Evolutionary conservation across 768 basidiomycete species (phyloP).

Genomic region (Coprinopsis marcescibilis): DNA sequence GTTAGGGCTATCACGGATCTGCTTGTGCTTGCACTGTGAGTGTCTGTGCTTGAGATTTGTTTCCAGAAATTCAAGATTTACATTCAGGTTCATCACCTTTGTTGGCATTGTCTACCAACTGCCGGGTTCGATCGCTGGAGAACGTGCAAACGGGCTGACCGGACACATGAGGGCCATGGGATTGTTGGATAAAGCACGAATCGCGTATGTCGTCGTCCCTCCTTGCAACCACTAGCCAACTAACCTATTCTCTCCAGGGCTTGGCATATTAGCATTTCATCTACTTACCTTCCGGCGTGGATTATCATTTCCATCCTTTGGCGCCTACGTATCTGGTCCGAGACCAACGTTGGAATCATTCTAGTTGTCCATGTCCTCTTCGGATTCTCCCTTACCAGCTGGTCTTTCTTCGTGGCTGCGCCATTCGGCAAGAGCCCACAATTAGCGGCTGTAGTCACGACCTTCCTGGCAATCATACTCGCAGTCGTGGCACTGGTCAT

Average conservation of each 20-base stretch:
- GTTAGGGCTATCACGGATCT: conserved; percentile 56
- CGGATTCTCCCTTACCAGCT: conserved; percentile 61
- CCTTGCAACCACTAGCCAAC: background rate
- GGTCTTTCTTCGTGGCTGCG: conserved; percentile 64
- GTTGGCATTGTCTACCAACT: conserved; percentile 75
- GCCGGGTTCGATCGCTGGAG: conserved; percentile 62
- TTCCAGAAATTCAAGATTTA: background rate
- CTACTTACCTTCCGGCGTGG: conserved; percentile 76
- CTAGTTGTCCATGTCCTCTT: conserved; percentile 62
- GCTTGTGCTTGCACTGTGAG: conserved; percentile 63
- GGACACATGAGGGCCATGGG: conserved; percentile 81
- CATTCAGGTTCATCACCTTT: conserved; percentile 57
- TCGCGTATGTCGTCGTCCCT: conserved; percentile 34
- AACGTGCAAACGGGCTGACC: conserved; percentile 60
- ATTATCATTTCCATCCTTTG: conserved; percentile 58
- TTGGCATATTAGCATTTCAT: conserved; percentile 64
- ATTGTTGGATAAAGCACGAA: conserved; percentile 60
- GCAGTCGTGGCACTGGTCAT: conserved; percentile 63
- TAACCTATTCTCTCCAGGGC: conserved; percentile 33
- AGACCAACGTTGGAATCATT: conserved; percentile 53
- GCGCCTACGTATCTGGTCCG: conserved; percentile 61
- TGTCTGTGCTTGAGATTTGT: background rate
- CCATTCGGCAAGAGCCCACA: conserved; percentile 73
- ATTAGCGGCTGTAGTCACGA: conserved; percentile 60
- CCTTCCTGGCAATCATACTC: conserved; percentile 59